A percentile compares a stretch with the other conserved stretches of the same genome.
These are phyloP conservation scores for Excoecaria agallocha DNA, from an alignment of 345 rosid genomes.

Conservation along the genomic window DNA sequence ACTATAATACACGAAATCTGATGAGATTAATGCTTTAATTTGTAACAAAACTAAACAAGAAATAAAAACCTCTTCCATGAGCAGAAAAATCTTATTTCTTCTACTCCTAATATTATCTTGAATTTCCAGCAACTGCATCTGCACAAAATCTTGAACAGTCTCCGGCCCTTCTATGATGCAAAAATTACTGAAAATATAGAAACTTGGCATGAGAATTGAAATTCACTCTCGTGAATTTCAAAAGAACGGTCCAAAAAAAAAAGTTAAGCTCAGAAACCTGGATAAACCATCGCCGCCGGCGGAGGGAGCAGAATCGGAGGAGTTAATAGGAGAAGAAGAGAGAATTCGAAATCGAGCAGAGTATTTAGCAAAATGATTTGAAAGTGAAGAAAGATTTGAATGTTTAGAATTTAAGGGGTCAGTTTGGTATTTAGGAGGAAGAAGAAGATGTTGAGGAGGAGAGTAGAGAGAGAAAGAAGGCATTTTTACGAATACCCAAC, in stretches of 20 bases:
- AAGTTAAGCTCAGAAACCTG: constrained; percentile 35
- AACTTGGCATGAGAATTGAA: not conserved
- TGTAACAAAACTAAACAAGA: not conserved
- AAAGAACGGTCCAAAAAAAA: constrained; percentile 1
- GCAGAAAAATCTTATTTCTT: constrained; percentile 90
- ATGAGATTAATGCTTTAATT: not conserved
- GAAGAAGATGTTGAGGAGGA: no score
- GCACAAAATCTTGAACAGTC: constrained; percentile 76
- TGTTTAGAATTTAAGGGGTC: no score
- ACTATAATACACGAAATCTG: not conserved
- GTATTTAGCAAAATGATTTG: no score
- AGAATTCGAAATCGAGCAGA: no score
- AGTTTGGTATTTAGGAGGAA: no score
- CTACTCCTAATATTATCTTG: constrained; percentile 80
- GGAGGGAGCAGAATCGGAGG: no score
- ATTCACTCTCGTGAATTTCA: not conserved
- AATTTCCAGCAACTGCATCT: constrained; percentile 85
- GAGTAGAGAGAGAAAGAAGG: no score
- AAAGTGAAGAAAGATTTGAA: no score
- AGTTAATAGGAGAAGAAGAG: no score
- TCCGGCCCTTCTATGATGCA: constrained; percentile 97
- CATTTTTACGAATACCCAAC: no score
- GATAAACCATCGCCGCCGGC: constrained; percentile 4
- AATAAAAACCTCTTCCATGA: constrained; percentile 85
- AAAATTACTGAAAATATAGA: constrained; percentile 50